Base-by-base conservation (phyloP, 495 filamentous ascomycete genomes). In the Terfezia claveryi region DNA sequence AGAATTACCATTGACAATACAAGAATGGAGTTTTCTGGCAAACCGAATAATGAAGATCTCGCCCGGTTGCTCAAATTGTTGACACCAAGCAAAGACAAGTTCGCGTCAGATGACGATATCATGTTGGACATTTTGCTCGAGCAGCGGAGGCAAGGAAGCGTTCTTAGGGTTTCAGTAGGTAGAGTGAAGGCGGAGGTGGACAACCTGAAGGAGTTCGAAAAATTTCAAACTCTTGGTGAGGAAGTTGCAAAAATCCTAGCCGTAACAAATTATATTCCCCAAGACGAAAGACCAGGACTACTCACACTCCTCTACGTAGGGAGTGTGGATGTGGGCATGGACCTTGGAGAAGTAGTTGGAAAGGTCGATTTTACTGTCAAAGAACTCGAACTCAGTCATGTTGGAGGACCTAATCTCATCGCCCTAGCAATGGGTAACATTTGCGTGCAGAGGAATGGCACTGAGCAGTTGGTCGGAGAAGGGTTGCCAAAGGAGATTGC, bases 281-380 rank as follows among this genome's bases (percentile, higher is more conserved):
- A 96, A 63, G 92, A 96, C 69, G 89, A 95, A 58, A 79, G 91
- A 0, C 92, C 92, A 12, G 92, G 92, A 0, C 70, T 96, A 32
- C 68, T 99, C 37, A 88, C 81, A 8, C 68, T 96, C 14, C 70
- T 74, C 10, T 68, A 76, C n/a, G 61, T 94, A 44, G 74, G 78
- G 50, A 72, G 78, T 8, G 56, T 87, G 10, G 74, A 80, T 23
- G 64, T 72, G 16, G 61, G 73, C 17, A 68, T 82, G 14, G 73
- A 80, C 49, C 56, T 87, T 41, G 74, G 76, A 20, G 75, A 79
- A 2, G 70, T 71, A 36, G 69, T 95, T 49, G 91, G 91, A 0
- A 66, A 68, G 37, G 57, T 94, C 9, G 70, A 77, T 16, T 63
- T 77, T 1, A 65, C 66, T 9, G 61, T 80, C 37, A 72, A 73